Percentiles rank a stretch among this genome's conserved stretches.
Conservation (phyloP, 2,329 filamentous ascomycete species). For the Alternaria metachromatica region DNA sequence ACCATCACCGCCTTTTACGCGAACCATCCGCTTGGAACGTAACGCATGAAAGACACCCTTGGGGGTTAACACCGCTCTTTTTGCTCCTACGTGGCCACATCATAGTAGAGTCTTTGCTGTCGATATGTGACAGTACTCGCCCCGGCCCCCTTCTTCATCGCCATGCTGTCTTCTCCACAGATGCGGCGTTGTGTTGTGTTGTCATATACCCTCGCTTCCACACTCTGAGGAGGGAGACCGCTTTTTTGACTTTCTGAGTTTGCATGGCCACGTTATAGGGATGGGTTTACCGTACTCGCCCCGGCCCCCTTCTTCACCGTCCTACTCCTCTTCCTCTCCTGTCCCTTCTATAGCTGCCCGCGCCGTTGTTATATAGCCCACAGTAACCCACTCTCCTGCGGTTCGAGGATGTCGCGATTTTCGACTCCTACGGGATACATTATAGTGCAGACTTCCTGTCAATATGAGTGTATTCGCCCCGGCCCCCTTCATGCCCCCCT, state of each 20-base stretch:
- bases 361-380: neutral
- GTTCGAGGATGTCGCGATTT: neutral
- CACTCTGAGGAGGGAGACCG: too few relatives aligned
- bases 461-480: neutral
- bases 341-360: neutral
- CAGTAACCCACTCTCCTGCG: neutral
- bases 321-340: neutral
- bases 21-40: neutral
- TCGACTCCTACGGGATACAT: neutral
- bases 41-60: neutral
- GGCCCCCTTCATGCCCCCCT: too few relatives aligned
- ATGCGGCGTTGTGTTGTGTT: too few relatives aligned
- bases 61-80: neutral
- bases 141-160: slow-evolving; percentile 1
- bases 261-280: too few relatives aligned
- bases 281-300: too few relatives aligned
- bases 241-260: too few relatives aligned
- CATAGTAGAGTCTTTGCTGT: neutral
- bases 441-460: neutral
- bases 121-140: neutral
- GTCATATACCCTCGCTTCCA: too few relatives aligned
- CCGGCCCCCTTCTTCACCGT: neutral
- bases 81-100: neutral
- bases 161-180: neutral
- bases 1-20: neutral